phyloP scores from a whole-genome alignment of 176 grass and related monocot genomes.

The Triticum urartu region DNA sequence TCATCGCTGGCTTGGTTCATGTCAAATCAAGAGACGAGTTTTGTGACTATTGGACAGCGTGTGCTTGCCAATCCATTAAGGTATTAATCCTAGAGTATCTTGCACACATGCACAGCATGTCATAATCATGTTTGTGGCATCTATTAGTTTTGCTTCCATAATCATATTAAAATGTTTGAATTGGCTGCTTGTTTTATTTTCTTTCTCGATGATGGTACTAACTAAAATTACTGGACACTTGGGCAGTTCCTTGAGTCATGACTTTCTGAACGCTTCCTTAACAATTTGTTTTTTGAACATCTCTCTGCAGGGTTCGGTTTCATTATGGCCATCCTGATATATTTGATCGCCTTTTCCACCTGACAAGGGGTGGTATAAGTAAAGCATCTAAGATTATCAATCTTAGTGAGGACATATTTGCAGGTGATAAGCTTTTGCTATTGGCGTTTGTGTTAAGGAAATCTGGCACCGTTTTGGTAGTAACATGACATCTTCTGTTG shows the following conservation, averaged over 20 bases:
- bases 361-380: constrained; percentile 90
- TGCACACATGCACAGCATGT: background rate
- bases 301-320: constrained; percentile 72
- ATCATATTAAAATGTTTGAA: background rate
- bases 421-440: constrained; percentile 44
- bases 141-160: constrained; percentile 3
- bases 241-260: background rate
- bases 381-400: constrained; percentile 99
- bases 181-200: background rate
- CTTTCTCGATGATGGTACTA: background rate
- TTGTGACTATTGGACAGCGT: constrained; percentile 98
- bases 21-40: constrained; percentile 99
- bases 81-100: constrained; percentile 33
- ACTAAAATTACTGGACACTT: background rate
- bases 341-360: constrained; percentile 92
- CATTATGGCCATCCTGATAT: constrained; percentile 97
- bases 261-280: background rate
- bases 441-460: background rate
- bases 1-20: constrained; percentile 99
- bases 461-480: background rate
- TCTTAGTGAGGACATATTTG: constrained; percentile 99
- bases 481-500: constrained; percentile 24
- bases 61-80: constrained; percentile 97
- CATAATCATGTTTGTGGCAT: background rate
- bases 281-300: constrained; percentile 17